Evolutionary conservation across 2,329 filamentous ascomycete species (phyloP), one percentile per base, ranked within the genome.

Genomic region (Lecanosticta acicola): DNA sequence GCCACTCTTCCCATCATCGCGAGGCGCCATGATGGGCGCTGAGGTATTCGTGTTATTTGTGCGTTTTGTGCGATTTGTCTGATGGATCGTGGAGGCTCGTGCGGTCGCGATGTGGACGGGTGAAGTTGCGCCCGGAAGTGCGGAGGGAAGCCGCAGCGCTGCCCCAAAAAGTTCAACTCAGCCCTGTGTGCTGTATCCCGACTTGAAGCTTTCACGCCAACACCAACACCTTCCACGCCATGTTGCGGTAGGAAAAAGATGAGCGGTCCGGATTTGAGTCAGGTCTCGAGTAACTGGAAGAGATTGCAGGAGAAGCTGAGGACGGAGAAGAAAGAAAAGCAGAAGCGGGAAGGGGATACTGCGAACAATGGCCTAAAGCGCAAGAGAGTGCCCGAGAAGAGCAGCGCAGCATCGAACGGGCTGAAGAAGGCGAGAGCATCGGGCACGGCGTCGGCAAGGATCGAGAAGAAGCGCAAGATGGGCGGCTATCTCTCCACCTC

Each of bases 201-300:
- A 35, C 20, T 24, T 17, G 24, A 39, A 26, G 16, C 26, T 9
- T 32, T 39, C 32, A 19, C 29, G n/a, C 4, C 16, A 32, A 29
- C 26, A 9, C 19, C 29, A 5, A 29, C 38, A 35, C 33, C 43
- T 33, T 16, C 5, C 13, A 32, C 19, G 38, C 11, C 14, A 53
- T 53, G 50, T 41, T 35, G 32, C 21, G 14, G 42, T 48, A 41
- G 32, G n/a, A 14, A 46, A 46, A 62, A 54, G 41, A 72, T 75
- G 64, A 51, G 60, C 17, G 55, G 54, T 16, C 41, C 61, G 57
- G 64, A 71, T 53, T 53, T 68, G 40, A 57, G 42, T 18, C 63
- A 64, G 44, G 59, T 74, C 38, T 72, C 71, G 55, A 73, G 71
- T 61, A 90, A 90, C 64, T 90, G 85, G 85, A 88, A 87, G 68